A percentile compares a stretch with the other conserved stretches of the same genome.
Evolutionary conservation across 768 basidiomycete species (phyloP).

Genomic region (Mrakia frigida): DNA sequence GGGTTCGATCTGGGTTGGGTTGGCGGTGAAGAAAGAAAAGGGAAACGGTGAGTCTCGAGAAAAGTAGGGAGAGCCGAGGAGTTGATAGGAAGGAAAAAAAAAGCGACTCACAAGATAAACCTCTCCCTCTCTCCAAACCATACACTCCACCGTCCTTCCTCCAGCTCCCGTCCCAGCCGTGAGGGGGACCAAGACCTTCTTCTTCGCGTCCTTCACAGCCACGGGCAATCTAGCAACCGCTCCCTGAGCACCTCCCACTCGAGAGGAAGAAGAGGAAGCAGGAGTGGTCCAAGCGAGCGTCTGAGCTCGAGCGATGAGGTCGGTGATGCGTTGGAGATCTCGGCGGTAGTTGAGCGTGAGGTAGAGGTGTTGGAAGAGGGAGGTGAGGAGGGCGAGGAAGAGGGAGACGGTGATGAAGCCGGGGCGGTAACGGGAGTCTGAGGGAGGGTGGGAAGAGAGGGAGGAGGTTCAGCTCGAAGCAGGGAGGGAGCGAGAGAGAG

Average conservation of each 20-base stretch:
- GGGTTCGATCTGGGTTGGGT: slow-evolving; percentile 16
- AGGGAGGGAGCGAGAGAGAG: neutral
- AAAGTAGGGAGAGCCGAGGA: neutral
- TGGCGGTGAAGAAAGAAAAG: neutral
- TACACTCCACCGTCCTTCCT: slow-evolving; percentile 37
- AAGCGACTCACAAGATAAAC: slow-evolving; percentile 42
- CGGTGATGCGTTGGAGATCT: slow-evolving; percentile 62
- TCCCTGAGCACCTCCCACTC: no score
- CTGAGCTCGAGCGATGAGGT: slow-evolving; percentile 35
- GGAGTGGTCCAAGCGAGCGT: slow-evolving; percentile 14
- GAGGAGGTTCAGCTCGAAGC: no score
- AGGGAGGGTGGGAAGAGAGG: neutral
- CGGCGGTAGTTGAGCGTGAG: slow-evolving; percentile 70
- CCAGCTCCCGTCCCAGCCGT: no score
- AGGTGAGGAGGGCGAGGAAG: slow-evolving; percentile 72
- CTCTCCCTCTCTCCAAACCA: slow-evolving; percentile 41
- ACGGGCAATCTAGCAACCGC: neutral
- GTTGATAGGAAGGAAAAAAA: neutral
- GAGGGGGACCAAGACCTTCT: slow-evolving; percentile 43
- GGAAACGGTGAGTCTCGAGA: neutral
- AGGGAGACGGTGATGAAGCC: slow-evolving; percentile 72
- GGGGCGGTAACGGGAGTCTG: slow-evolving; percentile 82
- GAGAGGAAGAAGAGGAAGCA: neutral
- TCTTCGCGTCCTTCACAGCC: slow-evolving; percentile 26
- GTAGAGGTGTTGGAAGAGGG: slow-evolving; percentile 73